Base-by-base conservation (phyloP, 1,284 basidiomycete genomes). In the Sporisorium iseilematis-ciliati region DNA sequence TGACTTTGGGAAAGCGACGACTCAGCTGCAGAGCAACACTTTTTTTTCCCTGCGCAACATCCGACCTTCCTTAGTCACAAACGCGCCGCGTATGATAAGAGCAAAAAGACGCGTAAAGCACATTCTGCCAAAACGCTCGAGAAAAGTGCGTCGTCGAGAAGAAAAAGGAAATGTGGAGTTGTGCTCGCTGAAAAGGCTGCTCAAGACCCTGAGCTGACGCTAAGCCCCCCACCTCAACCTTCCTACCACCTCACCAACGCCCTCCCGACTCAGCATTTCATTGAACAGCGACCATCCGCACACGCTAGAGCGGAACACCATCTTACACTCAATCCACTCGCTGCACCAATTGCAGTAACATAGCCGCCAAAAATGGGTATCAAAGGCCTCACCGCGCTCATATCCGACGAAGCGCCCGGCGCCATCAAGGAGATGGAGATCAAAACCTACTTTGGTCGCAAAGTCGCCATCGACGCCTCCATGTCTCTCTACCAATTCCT, bases 381-480 rank as follows among this genome's bases (percentile, higher is more conserved):
- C 64, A 65, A 65, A 88, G 96, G 96, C 52, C 89, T 99, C 46
- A 98, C 95, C 18, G 92, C 90, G 20, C 89, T 99, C 49, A 89
- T 99, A 67, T 79, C 77, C 11, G 93, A 97, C 83, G 91, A 97
- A 86, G 93, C 96, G 4, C 96, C 96, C 0, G 90, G 88, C 57
- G 88, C 92, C 5, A 94, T 98, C 85, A 90, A 88, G 87, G 93
- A 97, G 78, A 92, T 95, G 84, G 94, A 97, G 50, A 98, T 98
- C 77, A 97, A 97, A 87, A 94, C 93, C 41, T 77, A 79, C 38
- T 82, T 83, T 82, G 97, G 97, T 1, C 91, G 96, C 79, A 98
- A 98, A 88, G 95, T 99, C 74, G 96, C 96, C 65, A 95, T 99
- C 79, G 96, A 99, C 88, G 96, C 96, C 41, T 85, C 79, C 62